These are phyloP conservation scores for Trichomonas tenax DNA, from an alignment of 208 protist species.

Conservation along the genomic window DNA sequence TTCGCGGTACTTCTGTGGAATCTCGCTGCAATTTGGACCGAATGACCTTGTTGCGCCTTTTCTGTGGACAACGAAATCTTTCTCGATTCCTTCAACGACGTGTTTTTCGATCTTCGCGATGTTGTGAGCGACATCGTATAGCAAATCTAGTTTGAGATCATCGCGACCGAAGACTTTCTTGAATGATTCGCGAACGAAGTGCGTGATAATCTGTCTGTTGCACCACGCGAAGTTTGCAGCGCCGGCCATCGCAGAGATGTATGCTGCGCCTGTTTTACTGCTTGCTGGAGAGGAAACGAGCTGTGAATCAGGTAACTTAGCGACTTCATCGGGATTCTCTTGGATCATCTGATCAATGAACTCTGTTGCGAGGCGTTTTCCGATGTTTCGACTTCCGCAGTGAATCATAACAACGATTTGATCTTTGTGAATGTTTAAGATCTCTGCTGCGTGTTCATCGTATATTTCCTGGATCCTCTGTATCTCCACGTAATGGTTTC, in stretches of 20 bases:
- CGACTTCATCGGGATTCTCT: background rate
- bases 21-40: slow-evolving; percentile 55
- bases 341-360: slow-evolving; percentile 30
- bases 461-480: slow-evolving; percentile 60
- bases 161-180: slow-evolving; percentile 42
- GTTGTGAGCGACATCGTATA: slow-evolving; percentile 74
- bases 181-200: slow-evolving; percentile 49
- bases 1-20: slow-evolving; percentile 58
- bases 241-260: slow-evolving; percentile 53
- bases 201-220: slow-evolving; percentile 60
- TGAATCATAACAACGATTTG: slow-evolving; percentile 64
- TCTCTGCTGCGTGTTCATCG: slow-evolving; percentile 47
- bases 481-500: slow-evolving; percentile 62
- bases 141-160: slow-evolving; percentile 49
- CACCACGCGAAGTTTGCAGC: slow-evolving; percentile 67
- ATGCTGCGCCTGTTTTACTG: slow-evolving; percentile 53
- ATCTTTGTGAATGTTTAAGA: slow-evolving; percentile 57
- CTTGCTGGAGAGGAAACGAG: slow-evolving; percentile 57
- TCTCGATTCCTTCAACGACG: slow-evolving; percentile 50
- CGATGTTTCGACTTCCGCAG: slow-evolving; percentile 57
- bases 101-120: slow-evolving; percentile 57
- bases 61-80: slow-evolving; percentile 57
- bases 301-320: slow-evolving; percentile 58
- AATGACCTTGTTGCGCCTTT: slow-evolving; percentile 70
- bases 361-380: slow-evolving; percentile 60